These are phyloP conservation scores for Cinnamomum chago DNA, from an alignment of 164 flowering plant species.

Conservation along the genomic window DNA sequence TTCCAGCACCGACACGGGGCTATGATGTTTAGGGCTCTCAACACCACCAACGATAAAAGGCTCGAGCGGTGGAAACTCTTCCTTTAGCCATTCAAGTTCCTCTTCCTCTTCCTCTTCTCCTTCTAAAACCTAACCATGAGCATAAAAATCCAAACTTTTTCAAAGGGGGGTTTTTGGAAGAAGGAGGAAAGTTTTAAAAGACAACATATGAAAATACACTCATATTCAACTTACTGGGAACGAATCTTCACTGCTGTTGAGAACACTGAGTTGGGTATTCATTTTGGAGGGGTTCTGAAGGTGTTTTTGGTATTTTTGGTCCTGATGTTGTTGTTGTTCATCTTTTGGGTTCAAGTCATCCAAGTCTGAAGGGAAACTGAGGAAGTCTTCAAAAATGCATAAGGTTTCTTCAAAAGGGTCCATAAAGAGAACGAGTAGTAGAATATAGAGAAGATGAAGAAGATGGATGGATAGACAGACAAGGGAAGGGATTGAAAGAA, in stretches of 20 bases:
- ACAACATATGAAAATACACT: neutral
- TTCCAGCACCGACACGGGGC: slow-evolving; percentile 63
- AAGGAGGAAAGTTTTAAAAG: neutral
- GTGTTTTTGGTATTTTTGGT: slow-evolving; percentile 6
- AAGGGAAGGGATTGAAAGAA: too few species aligned
- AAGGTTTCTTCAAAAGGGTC: slow-evolving; percentile 32
- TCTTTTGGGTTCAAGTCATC: slow-evolving; percentile 17
- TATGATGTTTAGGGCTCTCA: slow-evolving; percentile 34
- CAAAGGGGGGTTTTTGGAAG: neutral
- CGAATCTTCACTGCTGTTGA: slow-evolving; percentile 5
- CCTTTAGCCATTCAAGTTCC: slow-evolving; percentile 81
- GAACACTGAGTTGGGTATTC: slow-evolving; percentile 4
- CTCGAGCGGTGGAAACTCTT: slow-evolving; percentile 66
- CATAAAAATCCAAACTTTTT: slow-evolving; percentile 1
- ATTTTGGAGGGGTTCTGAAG: neutral
- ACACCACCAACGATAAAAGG: slow-evolving; percentile 32
- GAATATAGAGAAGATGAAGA: neutral
- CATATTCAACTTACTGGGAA: slow-evolving; percentile 18
- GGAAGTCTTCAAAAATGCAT: slow-evolving; percentile 30
- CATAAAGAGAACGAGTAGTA: slow-evolving; percentile 13
- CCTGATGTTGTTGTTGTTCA: slow-evolving; percentile 18
- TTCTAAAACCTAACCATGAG: neutral
- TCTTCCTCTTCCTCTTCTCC: slow-evolving; percentile 38
- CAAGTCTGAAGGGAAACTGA: slow-evolving; percentile 43
- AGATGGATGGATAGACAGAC: neutral